These are phyloP conservation scores for Tolypocladium album DNA, from an alignment of 2,329 filamentous ascomycete species.

Conservation along the genomic window DNA sequence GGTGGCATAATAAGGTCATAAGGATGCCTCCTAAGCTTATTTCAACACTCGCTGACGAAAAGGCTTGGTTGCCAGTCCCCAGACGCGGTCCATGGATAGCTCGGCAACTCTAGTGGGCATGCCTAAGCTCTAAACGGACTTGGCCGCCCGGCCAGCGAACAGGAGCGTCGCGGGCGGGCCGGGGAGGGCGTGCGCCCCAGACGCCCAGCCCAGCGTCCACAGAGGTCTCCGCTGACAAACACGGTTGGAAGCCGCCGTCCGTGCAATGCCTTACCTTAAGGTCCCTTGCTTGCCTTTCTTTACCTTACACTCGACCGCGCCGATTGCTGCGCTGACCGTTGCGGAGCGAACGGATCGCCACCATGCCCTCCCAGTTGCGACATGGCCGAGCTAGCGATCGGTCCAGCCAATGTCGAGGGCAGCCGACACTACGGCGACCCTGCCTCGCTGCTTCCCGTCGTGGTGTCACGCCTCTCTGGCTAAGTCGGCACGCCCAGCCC, in stretches of 20 bases:
- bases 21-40: constrained; percentile 8
- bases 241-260: too few relatives aligned
- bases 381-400: not conserved
- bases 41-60: constrained; percentile 4
- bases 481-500: constrained; percentile 8
- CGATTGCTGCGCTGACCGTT: not conserved
- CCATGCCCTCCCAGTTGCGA: not conserved
- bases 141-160: not conserved
- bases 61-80: constrained; percentile 5
- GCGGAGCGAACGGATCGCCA: not conserved
- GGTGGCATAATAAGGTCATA: constrained; percentile 3
- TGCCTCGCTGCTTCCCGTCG: not conserved
- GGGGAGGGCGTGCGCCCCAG: not conserved
- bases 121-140: not conserved
- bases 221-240: not conserved
- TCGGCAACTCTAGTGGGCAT: constrained; percentile 3
- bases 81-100: constrained; percentile 4
- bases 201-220: not conserved
- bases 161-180: not conserved
- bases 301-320: too few relatives aligned
- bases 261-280: too few relatives aligned
- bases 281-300: too few relatives aligned
- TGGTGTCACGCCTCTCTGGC: constrained; percentile 7
- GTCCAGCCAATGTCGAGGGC: not conserved
- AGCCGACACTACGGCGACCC: not conserved